phyloP scores from a whole-genome alignment of 2,329 filamentous ascomycete genomes.

The Trichoderma pleuroti region DNA sequence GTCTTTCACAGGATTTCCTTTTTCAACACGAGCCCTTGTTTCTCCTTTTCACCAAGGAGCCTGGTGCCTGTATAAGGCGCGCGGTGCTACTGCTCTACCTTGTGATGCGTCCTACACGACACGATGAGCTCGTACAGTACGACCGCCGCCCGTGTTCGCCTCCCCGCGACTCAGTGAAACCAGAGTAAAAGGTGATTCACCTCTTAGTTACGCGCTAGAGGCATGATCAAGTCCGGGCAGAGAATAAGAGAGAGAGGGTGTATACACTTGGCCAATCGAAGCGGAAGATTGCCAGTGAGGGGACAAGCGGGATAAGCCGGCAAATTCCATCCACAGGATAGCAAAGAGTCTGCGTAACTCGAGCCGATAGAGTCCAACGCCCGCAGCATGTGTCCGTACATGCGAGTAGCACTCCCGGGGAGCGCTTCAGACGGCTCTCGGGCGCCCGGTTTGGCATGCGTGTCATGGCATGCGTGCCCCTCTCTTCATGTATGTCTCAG shows the following conservation, averaged over 20 bases:
- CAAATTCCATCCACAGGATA: neutral
- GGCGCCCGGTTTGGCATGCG: constrained; percentile 5
- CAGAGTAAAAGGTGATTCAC: neutral
- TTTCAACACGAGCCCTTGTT: neutral
- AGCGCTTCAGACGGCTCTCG: neutral
- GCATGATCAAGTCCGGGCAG: neutral
- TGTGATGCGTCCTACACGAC: neutral
- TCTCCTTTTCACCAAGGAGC: neutral
- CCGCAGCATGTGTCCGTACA: neutral
- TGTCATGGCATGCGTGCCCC: neutral
- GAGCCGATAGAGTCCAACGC: neutral
- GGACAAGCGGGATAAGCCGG: neutral
- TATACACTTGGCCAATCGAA: neutral
- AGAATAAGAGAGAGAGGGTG: neutral
- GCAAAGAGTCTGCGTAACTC: neutral
- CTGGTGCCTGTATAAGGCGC: neutral
- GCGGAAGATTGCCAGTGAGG: neutral
- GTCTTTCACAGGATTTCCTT: neutral
- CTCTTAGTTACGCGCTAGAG: neutral
- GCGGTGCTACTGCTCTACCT: neutral
- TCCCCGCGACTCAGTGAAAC: neutral
- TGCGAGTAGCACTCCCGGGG: neutral
- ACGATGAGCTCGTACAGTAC: neutral
- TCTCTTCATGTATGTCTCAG: neutral
- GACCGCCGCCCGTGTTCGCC: neutral